A percentile compares a stretch with the other conserved stretches of the same genome.
Conservation (phyloP, 2,329 filamentous ascomycete genomes). For the Colletotrichum orchidophilum region DNA sequence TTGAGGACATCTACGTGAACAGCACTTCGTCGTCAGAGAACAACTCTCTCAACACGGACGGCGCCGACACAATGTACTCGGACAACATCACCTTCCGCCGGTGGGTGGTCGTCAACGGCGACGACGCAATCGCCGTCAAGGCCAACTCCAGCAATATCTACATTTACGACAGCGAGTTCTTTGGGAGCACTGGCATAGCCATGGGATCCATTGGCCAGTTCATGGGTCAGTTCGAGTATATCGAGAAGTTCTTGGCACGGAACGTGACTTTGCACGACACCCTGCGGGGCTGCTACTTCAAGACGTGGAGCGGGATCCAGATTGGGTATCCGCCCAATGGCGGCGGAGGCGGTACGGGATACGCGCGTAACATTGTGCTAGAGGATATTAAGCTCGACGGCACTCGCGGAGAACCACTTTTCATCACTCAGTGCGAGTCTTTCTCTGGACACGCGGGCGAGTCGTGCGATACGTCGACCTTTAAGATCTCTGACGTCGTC, state of each 20-base stretch:
- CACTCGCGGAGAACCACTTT: constrained; percentile 43
- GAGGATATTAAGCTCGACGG: constrained; percentile 42
- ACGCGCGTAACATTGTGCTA: constrained; percentile 42
- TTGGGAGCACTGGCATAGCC: constrained; percentile 61
- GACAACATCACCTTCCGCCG: constrained; percentile 60
- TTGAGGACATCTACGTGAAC: constrained; percentile 64
- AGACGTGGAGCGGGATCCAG: constrained; percentile 66
- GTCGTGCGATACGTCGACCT: constrained; percentile 46
- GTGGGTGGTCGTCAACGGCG: constrained; percentile 61
- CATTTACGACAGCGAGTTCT: constrained; percentile 58
- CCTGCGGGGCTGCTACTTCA: constrained; percentile 60
- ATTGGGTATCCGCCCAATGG: constrained; percentile 65
- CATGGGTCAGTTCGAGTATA: constrained; percentile 54
- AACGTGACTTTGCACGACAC: constrained; percentile 59
- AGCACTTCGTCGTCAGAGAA: constrained; percentile 50
- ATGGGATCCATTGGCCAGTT: constrained; percentile 68
- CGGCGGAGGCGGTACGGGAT: constrained; percentile 64
- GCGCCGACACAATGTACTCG: constrained; percentile 61
- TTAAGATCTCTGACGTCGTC: constrained; percentile 41
- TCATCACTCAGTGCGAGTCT: constrained; percentile 47
- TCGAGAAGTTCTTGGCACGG: constrained; percentile 58
- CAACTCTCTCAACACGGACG: constrained; percentile 52
- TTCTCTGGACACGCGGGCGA: constrained; percentile 45
- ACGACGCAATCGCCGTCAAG: constrained; percentile 64
- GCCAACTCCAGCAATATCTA: constrained; percentile 64